phyloP scores from a whole-genome alignment of 1,284 basidiomycete genomes.

The Nidula niveotomentosa region DNA sequence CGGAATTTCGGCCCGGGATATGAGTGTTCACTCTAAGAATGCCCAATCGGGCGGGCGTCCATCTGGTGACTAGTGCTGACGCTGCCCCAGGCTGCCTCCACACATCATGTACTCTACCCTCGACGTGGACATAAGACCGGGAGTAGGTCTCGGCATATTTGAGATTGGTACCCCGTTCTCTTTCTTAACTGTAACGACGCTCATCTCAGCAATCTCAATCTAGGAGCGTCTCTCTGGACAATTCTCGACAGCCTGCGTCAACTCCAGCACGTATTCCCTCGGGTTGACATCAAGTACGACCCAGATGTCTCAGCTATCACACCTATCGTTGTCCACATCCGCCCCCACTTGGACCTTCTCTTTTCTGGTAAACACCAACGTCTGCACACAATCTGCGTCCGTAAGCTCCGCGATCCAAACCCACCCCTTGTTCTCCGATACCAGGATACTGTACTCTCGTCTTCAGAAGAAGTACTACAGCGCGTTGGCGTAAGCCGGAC shows the following conservation, averaged over 20 bases:
- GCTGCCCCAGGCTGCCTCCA: constrained; percentile 3
- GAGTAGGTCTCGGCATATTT: constrained; percentile 76
- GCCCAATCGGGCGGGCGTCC: neutral
- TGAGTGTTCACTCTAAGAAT: too few relatives aligned
- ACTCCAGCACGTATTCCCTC: constrained; percentile 69
- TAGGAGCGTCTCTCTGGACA: constrained; percentile 82
- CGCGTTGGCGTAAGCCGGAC: constrained; percentile 69
- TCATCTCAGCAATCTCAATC: neutral
- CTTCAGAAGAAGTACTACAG: constrained; percentile 55
- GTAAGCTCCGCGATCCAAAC: constrained; percentile 59
- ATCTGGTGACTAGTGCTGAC: neutral
- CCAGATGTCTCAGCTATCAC: constrained; percentile 69
- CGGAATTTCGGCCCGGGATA: neutral
- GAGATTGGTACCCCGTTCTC: constrained; percentile 55
- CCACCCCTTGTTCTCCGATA: constrained; percentile 71
- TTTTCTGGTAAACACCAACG: constrained; percentile 79
- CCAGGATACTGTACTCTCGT: constrained; percentile 64
- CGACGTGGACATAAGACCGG: constrained; percentile 77
- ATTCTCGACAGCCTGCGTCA: constrained; percentile 70
- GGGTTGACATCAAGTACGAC: constrained; percentile 85
- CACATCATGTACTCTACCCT: constrained; percentile 59
- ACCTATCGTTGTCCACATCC: constrained; percentile 75
- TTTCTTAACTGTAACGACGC: constrained; percentile 1
- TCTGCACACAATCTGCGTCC: constrained; percentile 72
- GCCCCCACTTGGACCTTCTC: constrained; percentile 76